A percentile compares a stretch with the other conserved stretches of the same genome.
Conservation (phyloP, 2,329 filamentous ascomycete genomes). For the Stagonosporopsis tanaceti region DNA sequence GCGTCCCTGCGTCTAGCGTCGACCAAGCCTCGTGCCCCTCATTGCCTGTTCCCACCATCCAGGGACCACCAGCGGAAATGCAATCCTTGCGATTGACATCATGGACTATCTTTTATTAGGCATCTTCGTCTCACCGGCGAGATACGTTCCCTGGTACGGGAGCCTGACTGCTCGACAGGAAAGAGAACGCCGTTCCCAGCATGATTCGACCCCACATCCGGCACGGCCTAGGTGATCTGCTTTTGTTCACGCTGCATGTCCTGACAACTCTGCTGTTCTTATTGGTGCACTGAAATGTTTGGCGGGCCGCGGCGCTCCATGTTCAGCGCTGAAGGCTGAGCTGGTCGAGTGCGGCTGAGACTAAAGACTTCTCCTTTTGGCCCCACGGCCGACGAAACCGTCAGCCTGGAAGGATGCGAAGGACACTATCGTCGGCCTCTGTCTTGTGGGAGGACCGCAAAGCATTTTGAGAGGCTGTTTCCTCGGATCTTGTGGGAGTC, state of each 20-base stretch:
- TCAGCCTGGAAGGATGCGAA: slow-evolving; percentile 16
- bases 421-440: slow-evolving; percentile 14
- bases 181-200: slow-evolving; percentile 2
- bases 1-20: slow-evolving; percentile 20
- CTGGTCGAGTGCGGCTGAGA: slow-evolving; percentile 21
- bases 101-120: slow-evolving; percentile 3
- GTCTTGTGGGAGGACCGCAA: slow-evolving; percentile 12
- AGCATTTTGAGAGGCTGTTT: slow-evolving; percentile 16
- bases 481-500: slow-evolving; percentile 7
- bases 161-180: neutral
- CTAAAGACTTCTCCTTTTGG: slow-evolving; percentile 21
- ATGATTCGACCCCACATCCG: slow-evolving; percentile 15
- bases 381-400: slow-evolving; percentile 18
- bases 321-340: slow-evolving; percentile 19
- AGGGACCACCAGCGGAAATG: neutral
- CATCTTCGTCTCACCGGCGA: slow-evolving; percentile 1
- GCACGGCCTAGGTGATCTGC: slow-evolving; percentile 14
- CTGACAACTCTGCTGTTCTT: slow-evolving; percentile 7
- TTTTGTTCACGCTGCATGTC: slow-evolving; percentile 8
- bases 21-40: slow-evolving; percentile 5
- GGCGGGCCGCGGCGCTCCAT: slow-evolving; percentile 16
- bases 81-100: slow-evolving; percentile 9
- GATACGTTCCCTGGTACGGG: neutral
- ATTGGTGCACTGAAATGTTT: slow-evolving; percentile 16
- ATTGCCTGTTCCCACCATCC: slow-evolving; percentile 3